Evolutionary conservation across 2,329 filamentous ascomycete genomes (phyloP).

Genomic region (Xylariaceae sp.): DNA sequence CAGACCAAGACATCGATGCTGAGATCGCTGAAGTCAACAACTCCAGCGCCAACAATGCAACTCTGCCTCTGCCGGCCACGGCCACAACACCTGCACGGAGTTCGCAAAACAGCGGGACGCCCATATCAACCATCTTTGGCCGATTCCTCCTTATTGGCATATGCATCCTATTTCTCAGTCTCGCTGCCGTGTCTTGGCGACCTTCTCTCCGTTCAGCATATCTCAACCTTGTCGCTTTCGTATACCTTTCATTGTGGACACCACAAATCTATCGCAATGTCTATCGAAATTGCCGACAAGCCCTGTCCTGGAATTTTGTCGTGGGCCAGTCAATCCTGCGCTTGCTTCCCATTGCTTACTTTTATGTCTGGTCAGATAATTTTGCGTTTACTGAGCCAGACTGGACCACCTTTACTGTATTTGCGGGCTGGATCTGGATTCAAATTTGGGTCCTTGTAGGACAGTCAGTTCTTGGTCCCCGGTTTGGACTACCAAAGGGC

Average conservation of each 20-base stretch:
- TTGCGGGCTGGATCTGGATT: slow-evolving; percentile 83
- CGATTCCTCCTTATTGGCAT: slow-evolving; percentile 63
- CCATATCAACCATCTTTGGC: slow-evolving; percentile 62
- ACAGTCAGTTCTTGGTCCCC: slow-evolving; percentile 84
- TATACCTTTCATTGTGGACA: slow-evolving; percentile 88
- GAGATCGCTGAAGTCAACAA: slow-evolving; percentile 56
- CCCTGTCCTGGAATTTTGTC: slow-evolving; percentile 90
- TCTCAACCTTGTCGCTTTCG: slow-evolving; percentile 68
- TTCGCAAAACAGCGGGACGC: slow-evolving; percentile 37
- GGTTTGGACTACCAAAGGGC: slow-evolving; percentile 79
- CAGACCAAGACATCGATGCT: slow-evolving; percentile 67
- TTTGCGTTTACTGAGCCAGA: slow-evolving; percentile 79
- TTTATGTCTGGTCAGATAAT: slow-evolving; percentile 79
- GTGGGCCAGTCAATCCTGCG: slow-evolving; percentile 81
- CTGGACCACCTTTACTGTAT: slow-evolving; percentile 64
- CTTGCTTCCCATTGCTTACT: slow-evolving; percentile 81
- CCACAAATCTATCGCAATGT: slow-evolving; percentile 93
- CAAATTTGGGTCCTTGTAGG: slow-evolving; percentile 80
- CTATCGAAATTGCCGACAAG: slow-evolving; percentile 87
- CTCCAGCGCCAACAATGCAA: slow-evolving; percentile 37
- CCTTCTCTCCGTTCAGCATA: slow-evolving; percentile 60
- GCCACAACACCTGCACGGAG: slow-evolving; percentile 38
- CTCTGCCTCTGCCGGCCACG: slow-evolving; percentile 38
- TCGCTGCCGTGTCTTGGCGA: slow-evolving; percentile 67
- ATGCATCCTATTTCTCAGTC: slow-evolving; percentile 61